Conservation (phyloP, 495 filamentous ascomycete genomes). For the Paragyromitra xinjiangensis region DNA sequence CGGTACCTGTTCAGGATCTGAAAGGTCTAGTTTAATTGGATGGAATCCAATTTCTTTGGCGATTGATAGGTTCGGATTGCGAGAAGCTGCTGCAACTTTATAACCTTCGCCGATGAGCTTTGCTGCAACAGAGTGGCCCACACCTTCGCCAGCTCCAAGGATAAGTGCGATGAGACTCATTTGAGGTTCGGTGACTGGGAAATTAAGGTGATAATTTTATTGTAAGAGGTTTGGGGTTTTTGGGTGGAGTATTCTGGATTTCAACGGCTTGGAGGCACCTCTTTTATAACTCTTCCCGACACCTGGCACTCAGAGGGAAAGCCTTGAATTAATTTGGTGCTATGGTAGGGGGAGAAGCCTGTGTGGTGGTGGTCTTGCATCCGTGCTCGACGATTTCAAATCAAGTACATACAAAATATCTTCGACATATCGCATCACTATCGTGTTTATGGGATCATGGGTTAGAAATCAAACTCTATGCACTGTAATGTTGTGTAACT, state of each 20-base stretch:
- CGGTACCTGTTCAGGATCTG: neutral
- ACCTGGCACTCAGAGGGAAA: neutral
- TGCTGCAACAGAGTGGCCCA: constrained; percentile 25
- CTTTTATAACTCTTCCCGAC: neutral
- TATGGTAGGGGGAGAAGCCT: too few species aligned
- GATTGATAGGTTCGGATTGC: neutral
- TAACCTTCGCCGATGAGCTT: constrained; percentile 38
- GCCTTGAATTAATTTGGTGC: neutral
- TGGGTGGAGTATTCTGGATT: neutral
- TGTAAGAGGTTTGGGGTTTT: neutral
- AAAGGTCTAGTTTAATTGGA: constrained; percentile 26
- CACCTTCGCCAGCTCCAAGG: constrained; percentile 27
- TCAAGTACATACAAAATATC: constrained; percentile 3
- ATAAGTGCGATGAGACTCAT: constrained; percentile 36
- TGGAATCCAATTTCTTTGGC: constrained; percentile 14
- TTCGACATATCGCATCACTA: neutral
- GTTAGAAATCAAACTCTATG: constrained; percentile 2
- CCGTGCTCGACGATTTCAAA: neutral
- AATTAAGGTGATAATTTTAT: neutral
- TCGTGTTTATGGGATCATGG: neutral
- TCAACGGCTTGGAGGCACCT: neutral
- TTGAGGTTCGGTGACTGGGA: neutral
- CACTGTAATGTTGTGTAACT: neutral
- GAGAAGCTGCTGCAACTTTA: constrained; percentile 26
- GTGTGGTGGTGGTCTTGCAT: neutral